A percentile compares a stretch with the other conserved stretches of the same genome.
Conservation (phyloP, 2,329 filamentous ascomycete genomes). For the Pseudopyrenochaeta lycopersici region DNA sequence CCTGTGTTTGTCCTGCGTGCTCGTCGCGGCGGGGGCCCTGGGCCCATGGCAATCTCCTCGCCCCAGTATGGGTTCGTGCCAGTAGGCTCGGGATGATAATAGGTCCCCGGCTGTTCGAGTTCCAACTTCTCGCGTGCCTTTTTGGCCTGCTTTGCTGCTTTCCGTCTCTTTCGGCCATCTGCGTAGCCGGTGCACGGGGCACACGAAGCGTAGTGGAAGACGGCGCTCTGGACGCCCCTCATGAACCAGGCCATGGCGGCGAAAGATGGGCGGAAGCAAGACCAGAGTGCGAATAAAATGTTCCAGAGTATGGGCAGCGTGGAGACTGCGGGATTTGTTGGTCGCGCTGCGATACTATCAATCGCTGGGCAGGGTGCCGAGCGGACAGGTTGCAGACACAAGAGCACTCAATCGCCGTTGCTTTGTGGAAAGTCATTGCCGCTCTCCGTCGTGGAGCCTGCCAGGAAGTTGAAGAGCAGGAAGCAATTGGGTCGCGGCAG, state of each 20-base stretch:
- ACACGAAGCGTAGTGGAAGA: slow-evolving; percentile 81
- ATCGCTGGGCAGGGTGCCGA: slow-evolving; percentile 2
- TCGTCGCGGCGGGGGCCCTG: slow-evolving; percentile 70
- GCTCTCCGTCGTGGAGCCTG: slow-evolving; percentile 20
- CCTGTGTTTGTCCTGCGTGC: slow-evolving; percentile 65
- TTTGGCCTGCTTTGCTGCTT: slow-evolving; percentile 73
- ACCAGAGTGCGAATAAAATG: neutral
- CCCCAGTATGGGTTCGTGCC: slow-evolving; percentile 89
- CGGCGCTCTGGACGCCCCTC: slow-evolving; percentile 72
- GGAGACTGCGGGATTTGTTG: slow-evolving; percentile 2
- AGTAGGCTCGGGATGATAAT: slow-evolving; percentile 82
- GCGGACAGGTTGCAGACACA: slow-evolving; percentile 19
- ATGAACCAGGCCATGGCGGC: slow-evolving; percentile 50
- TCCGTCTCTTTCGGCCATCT: slow-evolving; percentile 74
- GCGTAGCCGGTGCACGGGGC: slow-evolving; percentile 78
- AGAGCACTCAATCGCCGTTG: slow-evolving; percentile 28
- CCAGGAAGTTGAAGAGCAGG: neutral
- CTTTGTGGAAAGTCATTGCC: slow-evolving; percentile 36
- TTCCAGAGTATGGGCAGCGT: slow-evolving; percentile 1
- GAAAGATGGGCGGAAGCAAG: neutral
- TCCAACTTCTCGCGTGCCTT: slow-evolving; percentile 71
- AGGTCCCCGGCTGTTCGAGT: slow-evolving; percentile 74
- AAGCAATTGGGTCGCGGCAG: neutral
- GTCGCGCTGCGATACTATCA: neutral
- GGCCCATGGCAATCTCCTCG: slow-evolving; percentile 85